Conservation (phyloP, 2,329 filamentous ascomycete genomes). For the Hirsutella minnesotensis region DNA sequence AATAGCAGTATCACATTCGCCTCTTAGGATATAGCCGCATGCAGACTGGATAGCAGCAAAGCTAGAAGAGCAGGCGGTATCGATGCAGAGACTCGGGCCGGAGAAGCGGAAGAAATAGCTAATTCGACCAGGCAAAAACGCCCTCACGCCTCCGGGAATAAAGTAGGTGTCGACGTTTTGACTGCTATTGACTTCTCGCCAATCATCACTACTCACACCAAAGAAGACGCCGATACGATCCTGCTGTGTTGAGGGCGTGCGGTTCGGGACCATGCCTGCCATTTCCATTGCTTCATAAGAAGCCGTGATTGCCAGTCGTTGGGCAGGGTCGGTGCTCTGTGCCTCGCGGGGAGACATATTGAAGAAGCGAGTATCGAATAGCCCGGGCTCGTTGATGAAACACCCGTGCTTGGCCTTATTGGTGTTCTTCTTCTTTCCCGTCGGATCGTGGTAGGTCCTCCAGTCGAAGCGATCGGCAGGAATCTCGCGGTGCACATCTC, state of each 20-base stretch:
- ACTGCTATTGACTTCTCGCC: constrained; percentile 61
- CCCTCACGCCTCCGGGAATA: constrained; percentile 28
- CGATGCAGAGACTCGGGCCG: constrained; percentile 59
- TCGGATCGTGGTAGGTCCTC: constrained; percentile 52
- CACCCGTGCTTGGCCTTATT: constrained; percentile 56
- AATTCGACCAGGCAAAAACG: constrained; percentile 15
- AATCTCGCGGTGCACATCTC: constrained; percentile 50
- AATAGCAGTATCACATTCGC: constrained; percentile 70
- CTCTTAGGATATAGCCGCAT: constrained; percentile 56
- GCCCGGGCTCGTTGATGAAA: constrained; percentile 56
- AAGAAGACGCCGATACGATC: constrained; percentile 60
- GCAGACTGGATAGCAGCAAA: constrained; percentile 57
- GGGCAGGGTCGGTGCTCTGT: neutral
- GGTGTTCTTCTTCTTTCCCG: constrained; percentile 54
- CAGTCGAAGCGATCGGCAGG: constrained; percentile 54
- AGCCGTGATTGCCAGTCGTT: neutral
- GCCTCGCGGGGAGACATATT: constrained; percentile 39
- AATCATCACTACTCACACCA: constrained; percentile 65
- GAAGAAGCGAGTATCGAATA: constrained; percentile 71
- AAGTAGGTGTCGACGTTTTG: constrained; percentile 54
- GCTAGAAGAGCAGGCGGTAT: constrained; percentile 70
- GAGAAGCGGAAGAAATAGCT: constrained; percentile 72
- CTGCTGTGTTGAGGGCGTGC: constrained; percentile 51
- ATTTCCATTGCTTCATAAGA: constrained; percentile 19
- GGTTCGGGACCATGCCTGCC: constrained; percentile 30